Base-by-base conservation (phyloP, 2,329 filamentous ascomycete species). In the Venturia asperata region DNA sequence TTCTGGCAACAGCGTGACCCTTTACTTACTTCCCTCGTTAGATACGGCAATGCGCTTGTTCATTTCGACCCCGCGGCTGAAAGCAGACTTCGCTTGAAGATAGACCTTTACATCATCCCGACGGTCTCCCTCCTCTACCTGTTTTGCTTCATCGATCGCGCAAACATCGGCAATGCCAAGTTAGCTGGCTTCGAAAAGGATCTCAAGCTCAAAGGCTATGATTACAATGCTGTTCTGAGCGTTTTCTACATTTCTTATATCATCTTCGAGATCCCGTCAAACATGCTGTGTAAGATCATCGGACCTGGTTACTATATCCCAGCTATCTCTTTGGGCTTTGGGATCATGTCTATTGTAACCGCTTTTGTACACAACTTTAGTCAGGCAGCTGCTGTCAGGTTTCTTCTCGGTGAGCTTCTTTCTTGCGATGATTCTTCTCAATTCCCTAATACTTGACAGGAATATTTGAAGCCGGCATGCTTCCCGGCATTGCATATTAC, bases 401-500 rank as follows among this genome's bases (percentile, higher is more conserved):
- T 58, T 21, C 15, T 66, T 27, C 55, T 73, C 3, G 78, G 78
- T 61, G 13, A 15, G 39, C 39, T 19, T 58, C 13, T 37, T 58
- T n/a, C 17, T 42, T 27, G 39, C 21, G 3, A 1, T 45, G 39
- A 27, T 3, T 21, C 5, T 21, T 27, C 7, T 30, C 21, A 17
- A n/a, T 15, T 10, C 9, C 13, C 42, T 61, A 61, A 61, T 4
- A 1, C 13, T 27, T 4, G 5, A 2, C n/a, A 61, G 60, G 63
- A 5, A 74, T 88, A 13, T 90, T 90, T 66, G 89, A 92, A 74
- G 86, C 88, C 0, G 88, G 88, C 9, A 85, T 91, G 83, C 74
- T 91, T 64, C 88, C 88, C 0, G 88, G 88, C 0, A 89, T 90
- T 49, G 87, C 87, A 0, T 91, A 90, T 74, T 91, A 90, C 70